Evolutionary conservation across 257 asterid genomes (phyloP), one percentile per base, ranked within the genome.

Genomic region (Paraleonurus japonicus): DNA sequence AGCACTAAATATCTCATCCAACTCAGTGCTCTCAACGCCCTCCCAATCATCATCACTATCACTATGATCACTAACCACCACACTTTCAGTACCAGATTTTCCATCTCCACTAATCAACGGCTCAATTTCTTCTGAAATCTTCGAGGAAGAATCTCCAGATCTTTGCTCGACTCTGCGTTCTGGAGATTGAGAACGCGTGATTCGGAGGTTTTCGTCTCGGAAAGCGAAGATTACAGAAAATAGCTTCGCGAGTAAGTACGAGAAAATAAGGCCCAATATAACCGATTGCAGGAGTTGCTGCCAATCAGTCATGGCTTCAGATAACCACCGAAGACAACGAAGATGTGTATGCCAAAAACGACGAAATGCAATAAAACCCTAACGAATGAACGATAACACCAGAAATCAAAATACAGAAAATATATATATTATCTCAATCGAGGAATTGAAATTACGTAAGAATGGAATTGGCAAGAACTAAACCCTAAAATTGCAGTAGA

Each of bases 11-110:
- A 80, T 75, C 78, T 95, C 99, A 76, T 95, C 99, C 87, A 95
- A 75, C 73, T 95, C 98, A 20, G 98, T 95, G 74, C 90, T 92
- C 89, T 92, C 99, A 11, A 95, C 98, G 28, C 98, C 99, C 80
- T 92, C 99, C 99, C 99, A 92, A 82, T 92, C 99, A 81, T 90
- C 95, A 50, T 88, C 96, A 63, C 88, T 85, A 4, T 92, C 84
- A 62, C 80, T 84, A 57, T 79, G 78, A 47, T 76, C 80, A 43
- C 82, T 67, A 24, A 10, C 65, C 43, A 24, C 83, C 16, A 41
- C 77, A 32, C 69, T 80, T 27, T 61, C 86, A 11, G 11, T 50
- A 6, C 59, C 81, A 27, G 72, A 75, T 51, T 57, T 55, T 35
- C 32, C 73, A 63, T 72, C 75, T 7, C 59, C 83, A 4, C 62